Evolutionary conservation across 164 flowering plant genomes (phyloP).

Genomic region (Litsea cubeba): DNA sequence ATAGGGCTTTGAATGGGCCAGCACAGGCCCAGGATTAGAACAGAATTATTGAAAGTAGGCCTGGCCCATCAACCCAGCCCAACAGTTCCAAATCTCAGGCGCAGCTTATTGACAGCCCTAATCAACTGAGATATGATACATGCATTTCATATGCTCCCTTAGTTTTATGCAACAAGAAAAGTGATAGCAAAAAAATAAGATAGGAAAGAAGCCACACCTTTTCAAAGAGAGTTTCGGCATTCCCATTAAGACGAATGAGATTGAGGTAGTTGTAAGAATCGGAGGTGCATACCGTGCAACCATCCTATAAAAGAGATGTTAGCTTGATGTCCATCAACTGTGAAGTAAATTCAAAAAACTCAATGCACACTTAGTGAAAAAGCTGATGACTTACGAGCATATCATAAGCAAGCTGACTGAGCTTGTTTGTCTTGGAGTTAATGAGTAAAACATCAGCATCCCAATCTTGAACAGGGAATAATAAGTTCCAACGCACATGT

Average conservation of each 20-base stretch:
- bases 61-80: no score
- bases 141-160: no score
- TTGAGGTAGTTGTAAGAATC: slow-evolving; percentile 93
- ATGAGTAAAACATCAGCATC: slow-evolving; percentile 92
- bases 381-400: slow-evolving; percentile 76
- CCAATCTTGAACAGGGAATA: slow-evolving; percentile 93
- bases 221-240: slow-evolving; percentile 66
- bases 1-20: no score
- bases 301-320: slow-evolving; percentile 55
- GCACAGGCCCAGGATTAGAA: no score
- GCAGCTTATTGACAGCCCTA: no score
- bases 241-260: slow-evolving; percentile 59
- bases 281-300: slow-evolving; percentile 99
- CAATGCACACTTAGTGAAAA: background rate
- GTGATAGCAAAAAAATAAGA: no score
- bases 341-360: background rate
- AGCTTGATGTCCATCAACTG: background rate
- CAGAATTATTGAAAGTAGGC: no score
- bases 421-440: slow-evolving; percentile 93
- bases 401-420: slow-evolving; percentile 98
- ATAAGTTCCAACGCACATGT: slow-evolving; percentile 97
- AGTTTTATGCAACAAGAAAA: no score
- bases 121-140: no score
- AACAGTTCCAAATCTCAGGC: no score
- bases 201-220: slow-evolving; percentile 39